Evolutionary conservation across 306 rosid species (phyloP), one percentile per base, ranked within the genome.

Genomic region (Casuarina glauca): DNA sequence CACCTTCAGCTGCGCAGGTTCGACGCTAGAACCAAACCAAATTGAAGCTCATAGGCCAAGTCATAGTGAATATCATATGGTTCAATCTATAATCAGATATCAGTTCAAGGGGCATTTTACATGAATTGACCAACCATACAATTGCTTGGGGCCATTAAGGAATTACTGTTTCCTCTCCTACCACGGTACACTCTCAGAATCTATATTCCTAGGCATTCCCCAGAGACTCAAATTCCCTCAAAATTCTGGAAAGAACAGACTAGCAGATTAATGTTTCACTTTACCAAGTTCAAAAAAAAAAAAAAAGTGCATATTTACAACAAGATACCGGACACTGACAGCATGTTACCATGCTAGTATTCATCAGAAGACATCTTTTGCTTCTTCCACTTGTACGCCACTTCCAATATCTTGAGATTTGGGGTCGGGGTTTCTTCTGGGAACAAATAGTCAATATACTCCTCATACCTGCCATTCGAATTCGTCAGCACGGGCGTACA

Each of bases 311-410:
- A 70, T 74, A 42, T 44, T 19, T 84, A 82, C 79, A 79, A 26
- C 48, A 77, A 82, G 13, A 42, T 32, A 46, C 51, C 41, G 69
- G 73, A 55, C 16, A 44, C 61, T 58, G 17, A 36, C 5, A 1
- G 51, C 81, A 76, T 62, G 49, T 43, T 45, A 35, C 6, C 44
- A 13, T 41, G n/a, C 60, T 74, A 81, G 51, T 91, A 92, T 3
- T 89, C 91, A 16, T 69, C 83, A 0, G 90, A 70, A 63, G 93
- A 80, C 53, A 84, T 68, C 58, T 87, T 95, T 73, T 90, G 99
- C 87, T 80, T 93, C 90, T 95, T 95, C 97, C 99, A 93, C 74
- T 80, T 88, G 80, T 95, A 91, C 6, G 99, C 99, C 16, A 98
- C 99, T 84, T 95, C 98, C 84, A 95, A 82, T 61, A 93, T 91